These are phyloP conservation scores for Colletotrichum kahawae DNA, from an alignment of 2,329 filamentous ascomycete genomes.

Conservation along the genomic window DNA sequence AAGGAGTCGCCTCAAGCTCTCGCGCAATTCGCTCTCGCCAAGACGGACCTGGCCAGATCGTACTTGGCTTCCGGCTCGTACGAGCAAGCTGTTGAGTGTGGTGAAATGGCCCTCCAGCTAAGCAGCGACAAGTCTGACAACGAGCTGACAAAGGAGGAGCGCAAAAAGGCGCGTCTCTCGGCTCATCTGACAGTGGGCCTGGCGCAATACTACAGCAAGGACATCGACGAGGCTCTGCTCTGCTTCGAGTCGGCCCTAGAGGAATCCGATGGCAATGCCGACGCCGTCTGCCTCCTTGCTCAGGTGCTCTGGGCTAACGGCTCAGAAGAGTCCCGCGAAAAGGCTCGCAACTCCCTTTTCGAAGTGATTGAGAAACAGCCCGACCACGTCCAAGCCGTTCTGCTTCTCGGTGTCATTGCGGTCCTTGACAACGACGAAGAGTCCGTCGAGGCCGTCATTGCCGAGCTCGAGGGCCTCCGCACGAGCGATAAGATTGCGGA, in stretches of 20 bases:
- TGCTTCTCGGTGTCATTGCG: slow-evolving; percentile 84
- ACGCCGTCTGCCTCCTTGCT: slow-evolving; percentile 85
- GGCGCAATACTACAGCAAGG: slow-evolving; percentile 74
- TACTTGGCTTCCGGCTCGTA: slow-evolving; percentile 74
- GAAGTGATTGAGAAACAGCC: slow-evolving; percentile 76
- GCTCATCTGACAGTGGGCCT: slow-evolving; percentile 86
- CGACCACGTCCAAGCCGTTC: slow-evolving; percentile 78
- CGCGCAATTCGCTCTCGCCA: slow-evolving; percentile 79
- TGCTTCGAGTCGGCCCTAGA: slow-evolving; percentile 82
- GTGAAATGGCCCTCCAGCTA: slow-evolving; percentile 80
- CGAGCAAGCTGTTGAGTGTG: slow-evolving; percentile 75
- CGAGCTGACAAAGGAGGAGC: slow-evolving; percentile 67
- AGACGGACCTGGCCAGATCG: slow-evolving; percentile 85
- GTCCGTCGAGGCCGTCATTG: slow-evolving; percentile 78
- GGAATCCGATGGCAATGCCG: slow-evolving; percentile 77
- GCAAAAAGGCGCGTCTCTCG: slow-evolving; percentile 77
- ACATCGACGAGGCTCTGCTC: slow-evolving; percentile 72
- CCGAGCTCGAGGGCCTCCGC: slow-evolving; percentile 77
- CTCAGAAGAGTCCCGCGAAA: slow-evolving; percentile 72
- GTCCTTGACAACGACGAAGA: slow-evolving; percentile 81
- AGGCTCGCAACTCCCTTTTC: slow-evolving; percentile 81
- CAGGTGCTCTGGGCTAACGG: slow-evolving; percentile 95
- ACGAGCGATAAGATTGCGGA: slow-evolving; percentile 68
- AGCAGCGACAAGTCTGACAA: slow-evolving; percentile 74
- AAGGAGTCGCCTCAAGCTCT: slow-evolving; percentile 79